Evolutionary conservation across 805 yeast genomes (phyloP), one percentile per base, ranked within the genome.

Genomic region (Barnettozyma siamensis): DNA sequence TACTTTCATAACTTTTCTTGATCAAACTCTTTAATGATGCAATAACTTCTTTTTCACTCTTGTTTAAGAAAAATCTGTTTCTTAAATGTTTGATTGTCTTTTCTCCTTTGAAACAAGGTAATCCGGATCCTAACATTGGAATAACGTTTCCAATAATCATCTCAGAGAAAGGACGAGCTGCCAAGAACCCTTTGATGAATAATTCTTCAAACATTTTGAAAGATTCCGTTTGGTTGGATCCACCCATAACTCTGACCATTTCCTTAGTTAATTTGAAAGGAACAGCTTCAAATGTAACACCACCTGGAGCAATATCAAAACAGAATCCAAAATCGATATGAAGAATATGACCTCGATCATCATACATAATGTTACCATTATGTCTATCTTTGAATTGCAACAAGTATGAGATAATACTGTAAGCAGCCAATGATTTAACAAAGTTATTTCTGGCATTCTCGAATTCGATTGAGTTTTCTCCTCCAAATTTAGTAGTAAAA

Each of bases 311-410:
- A 62, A 93, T 93, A 66, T 93, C 99, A 60, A 93, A 94, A 55
- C 96, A 89, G 73, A 93, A 93, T 3, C 99, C 99, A 67, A 93
- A 93, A 66, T 93, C 99, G 63, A 94, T 87, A 63, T 93, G 99
- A 47, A 94, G 67, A 46, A 94, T 78, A 59, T 93, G 96, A 5
- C 99, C 99, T 55, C 86, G 83, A 45, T 82, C 87, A 59, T 93
- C 99, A 57, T 93, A 87, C 86, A 93, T 83, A 48, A 93, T 91
- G 62, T 93, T 93, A 62, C 99, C 99, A 65, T 93, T 93, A 64
- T 93, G 99, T 57, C 99, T 78, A 66, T 93, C 99, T 58, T 94
- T 94, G 66, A 93, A 87, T 57, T 91, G 98, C 40, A 93, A 72
- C 40, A 93, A 60, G 57, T 88, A 93, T 15, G 96, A 86, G 43